Base-by-base conservation (phyloP, 805 yeast genomes). In the Starmerella kuoi region DNA sequence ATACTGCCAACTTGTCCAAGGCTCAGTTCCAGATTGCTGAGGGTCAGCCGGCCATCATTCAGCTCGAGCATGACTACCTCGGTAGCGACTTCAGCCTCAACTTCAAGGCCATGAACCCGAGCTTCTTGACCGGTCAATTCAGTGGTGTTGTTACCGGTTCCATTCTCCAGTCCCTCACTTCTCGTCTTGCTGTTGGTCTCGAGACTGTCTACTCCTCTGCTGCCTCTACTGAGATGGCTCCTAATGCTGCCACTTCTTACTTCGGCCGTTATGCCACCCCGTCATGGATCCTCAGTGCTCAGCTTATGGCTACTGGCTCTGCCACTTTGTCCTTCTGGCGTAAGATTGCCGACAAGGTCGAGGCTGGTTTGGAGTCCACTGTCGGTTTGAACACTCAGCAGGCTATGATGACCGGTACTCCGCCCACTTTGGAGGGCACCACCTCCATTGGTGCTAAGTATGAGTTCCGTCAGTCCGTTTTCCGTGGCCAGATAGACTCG, bases 391-490 rank as follows among this genome's bases (percentile, higher is more conserved):
- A 56, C 62, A 85, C 58, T 42, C 77, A 77, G 59, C 77, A 77
- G 60, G 88, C 93, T 32, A 69, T 81, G 68, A 69, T 82, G 63
- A 81, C 88, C 59, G 76, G 82, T 50, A 87, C 88, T 47, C 74
- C 77, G 55, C 85, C 83, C 61, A 77, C 79, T 34, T 70, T 87
- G 46, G 95, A 88, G 60, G 97, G 94, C 59, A 73, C 74, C 57
- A 87, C 98, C 55, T 82, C 95, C 47, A 61, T 88, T 44, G 98
- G 96, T 66, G 94, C 95, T 57, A 91, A 88, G 68, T 88, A 88
- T 66, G 97, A 91, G 69, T 91, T 85, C 74, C 85, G 96, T 69
- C 93, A 85, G 66, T 79, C 93, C 45, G 79, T 85, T 41, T 86
- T 86, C 76, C 78, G 98, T 67, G 95, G 96, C 59, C 94, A 87